These are phyloP conservation scores for Penicillium sp. DNA, from an alignment of 2,329 filamentous ascomycete species.

Conservation along the genomic window DNA sequence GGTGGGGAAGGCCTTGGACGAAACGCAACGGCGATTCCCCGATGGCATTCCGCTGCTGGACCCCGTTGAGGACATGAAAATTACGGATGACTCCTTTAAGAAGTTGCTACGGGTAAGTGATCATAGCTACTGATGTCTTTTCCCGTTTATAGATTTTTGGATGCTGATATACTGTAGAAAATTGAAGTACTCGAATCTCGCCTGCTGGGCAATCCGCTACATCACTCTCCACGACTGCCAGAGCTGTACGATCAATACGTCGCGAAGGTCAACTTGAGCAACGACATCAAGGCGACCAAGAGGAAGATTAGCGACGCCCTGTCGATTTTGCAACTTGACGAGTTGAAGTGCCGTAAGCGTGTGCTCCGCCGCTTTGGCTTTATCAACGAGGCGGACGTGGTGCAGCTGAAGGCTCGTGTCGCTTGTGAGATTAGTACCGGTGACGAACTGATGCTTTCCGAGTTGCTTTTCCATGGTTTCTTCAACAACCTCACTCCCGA, in stretches of 20 bases:
- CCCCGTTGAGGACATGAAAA: slow-evolving; percentile 94
- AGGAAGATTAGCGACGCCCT: slow-evolving; percentile 83
- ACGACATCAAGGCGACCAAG: slow-evolving; percentile 84
- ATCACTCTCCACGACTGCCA: slow-evolving; percentile 82
- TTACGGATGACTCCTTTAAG: slow-evolving; percentile 90
- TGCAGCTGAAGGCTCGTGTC: slow-evolving; percentile 94
- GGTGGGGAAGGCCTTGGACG: slow-evolving; percentile 68
- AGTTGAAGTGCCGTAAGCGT: slow-evolving; percentile 93
- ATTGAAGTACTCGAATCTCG: slow-evolving; percentile 95
- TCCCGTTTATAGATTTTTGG: no score
- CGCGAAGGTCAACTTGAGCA: slow-evolving; percentile 71
- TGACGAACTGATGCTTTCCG: slow-evolving; percentile 89
- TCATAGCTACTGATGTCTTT: not conserved
- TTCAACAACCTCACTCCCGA: slow-evolving; percentile 95
- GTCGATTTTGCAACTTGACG: slow-evolving; percentile 89
- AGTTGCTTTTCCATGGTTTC: slow-evolving; percentile 94
- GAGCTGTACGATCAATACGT: slow-evolving; percentile 87
- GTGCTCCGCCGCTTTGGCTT: slow-evolving; percentile 92
- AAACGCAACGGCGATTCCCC: slow-evolving; percentile 84
- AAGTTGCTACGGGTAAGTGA: slow-evolving; percentile 68
- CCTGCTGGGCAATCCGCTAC: slow-evolving; percentile 83
- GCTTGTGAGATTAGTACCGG: slow-evolving; percentile 97
- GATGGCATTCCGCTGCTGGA: slow-evolving; percentile 89
- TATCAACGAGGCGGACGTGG: slow-evolving; percentile 92
- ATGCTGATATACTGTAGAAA: slow-evolving; percentile 61